Base-by-base conservation (phyloP, 176 grass and related monocot species). In the Carex scoparia region DNA sequence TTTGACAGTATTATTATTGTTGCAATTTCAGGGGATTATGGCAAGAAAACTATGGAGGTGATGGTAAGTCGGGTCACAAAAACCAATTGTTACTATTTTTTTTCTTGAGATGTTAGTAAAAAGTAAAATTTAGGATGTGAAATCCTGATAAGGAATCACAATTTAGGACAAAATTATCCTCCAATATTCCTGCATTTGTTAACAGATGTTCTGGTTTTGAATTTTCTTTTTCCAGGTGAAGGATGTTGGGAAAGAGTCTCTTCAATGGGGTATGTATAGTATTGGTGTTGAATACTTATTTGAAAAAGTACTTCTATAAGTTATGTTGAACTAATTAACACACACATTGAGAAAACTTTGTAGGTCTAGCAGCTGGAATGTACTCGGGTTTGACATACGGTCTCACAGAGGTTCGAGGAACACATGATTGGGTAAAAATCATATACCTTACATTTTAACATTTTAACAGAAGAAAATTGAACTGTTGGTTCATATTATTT, bases 311-410 rank as follows among this genome's bases (percentile, higher is more conserved):
- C 1, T 54, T 28, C 1, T 54, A 33, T 1, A 0, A 7, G 1
- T 16, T 3, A 57, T 79, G 8, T 58, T 56, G 16, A 57, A 44
- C 35, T 53, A 15, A 42, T 46, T 37, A 14, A 14, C 5, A 18
- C 56, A 9, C 8, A 79, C 0, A 13, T 16, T 44, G 38, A 72
- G 37, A 72, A 33, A 35, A 38, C 30, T 85, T 65, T 89, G 68
- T 86, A 98, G 95, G 95, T 35, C 67, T 98, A 2, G 89, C 93
- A 44, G 95, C 93, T 4, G 95, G 95, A 33, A 18, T 98, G 89
- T 94, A 95, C 57, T 95, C 95, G 1, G 93, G 93, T 63, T 87
- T 98, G 12, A 98, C 95, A 69, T 95, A 93, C 55, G 93, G 95
- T 49, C 88, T 98, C 0, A 78, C 79, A 53, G 95, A 95, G 85